Evolutionary conservation across 1,284 basidiomycete species (phyloP), one percentile per base, ranked within the genome.

Genomic region (Chiua sp.): DNA sequence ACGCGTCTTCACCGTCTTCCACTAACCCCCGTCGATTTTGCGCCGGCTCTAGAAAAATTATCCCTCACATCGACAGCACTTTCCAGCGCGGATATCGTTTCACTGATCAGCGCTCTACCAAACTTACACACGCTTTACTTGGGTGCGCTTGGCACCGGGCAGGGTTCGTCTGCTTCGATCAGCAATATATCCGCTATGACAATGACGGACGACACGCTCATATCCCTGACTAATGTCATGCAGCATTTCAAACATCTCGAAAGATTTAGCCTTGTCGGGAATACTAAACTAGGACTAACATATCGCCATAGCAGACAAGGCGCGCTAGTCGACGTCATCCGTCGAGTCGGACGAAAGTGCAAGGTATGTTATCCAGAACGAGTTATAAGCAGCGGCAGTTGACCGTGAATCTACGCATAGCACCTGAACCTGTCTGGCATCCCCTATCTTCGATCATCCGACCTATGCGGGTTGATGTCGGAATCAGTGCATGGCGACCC

Each of bases 251-350:
- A 64, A 4, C 62, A 72, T 26, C 69, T 91, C 30, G 82, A 87
- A 59, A 79, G 75, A 59, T 62, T 91, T 46, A 89, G 76, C 67
- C 72, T 91, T 11, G 86, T 87, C 4, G 85, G 85, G 13, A 91
- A 91, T 66, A 77, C 78, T 6, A 88, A 86, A 61, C 70, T 91
- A 26, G 85, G 86, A 13, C 63, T 75, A 20, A 72, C 73, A 0
- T 71, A 77, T 12, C 71, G 72, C 28, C 50, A 39, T 15, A 60
- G 56, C 30, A 63, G 63, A n/a, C 65, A 75, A 26, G 68, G 77
- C 7, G 74, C 82, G 6, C 67, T 90, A 11, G 64, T 71, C 4
- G 68, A 79, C 30, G 83, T 90, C 63, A 67, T 91, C 26, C 64
- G 70, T 50, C 74, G 71, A 22, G 82, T 90, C 20, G 88, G 89